Base-by-base conservation (phyloP, 768 basidiomycete genomes). In the Phylloporus arenicola region DNA sequence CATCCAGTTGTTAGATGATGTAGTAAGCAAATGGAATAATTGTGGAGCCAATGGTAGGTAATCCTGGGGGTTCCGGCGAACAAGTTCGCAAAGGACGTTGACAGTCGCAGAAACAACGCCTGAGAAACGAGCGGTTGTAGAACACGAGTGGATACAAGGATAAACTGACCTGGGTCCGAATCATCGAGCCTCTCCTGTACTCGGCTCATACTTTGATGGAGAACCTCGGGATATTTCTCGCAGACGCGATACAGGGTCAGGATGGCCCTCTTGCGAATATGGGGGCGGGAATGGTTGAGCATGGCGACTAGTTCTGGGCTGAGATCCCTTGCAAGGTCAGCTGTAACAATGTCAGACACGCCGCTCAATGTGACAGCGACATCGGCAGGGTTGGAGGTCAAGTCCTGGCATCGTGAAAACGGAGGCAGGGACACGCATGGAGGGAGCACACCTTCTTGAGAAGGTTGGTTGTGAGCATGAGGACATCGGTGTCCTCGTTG, bases 1-100 rank as follows among this genome's bases (percentile, higher is more conserved):
- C 91, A 98, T 95, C 96, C 96, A 99, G 60, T 99, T 99, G 68
- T 99, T 98, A 10, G 89, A 87, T 11, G 92, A 92, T 2, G 86
- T 92, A 0, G 92, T 96, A 52, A 99, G 72, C 11, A 98, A 77
- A 60, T 89, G 91, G 68, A 98, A 99, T 47, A 98, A 68, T 58
- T 89, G 88, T 10, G 96, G 96, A 2, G 95, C 96, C 35, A 99
- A 70, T 4, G 83, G 75, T 8, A 99, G 75, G 63, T 92, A 93
- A 52, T 88, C 87, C 51, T 73, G 70, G 8, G 94, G 92, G 54
- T 84, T 84, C 40, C 79, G 75, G 50, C 90, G 80, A 12, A 90
- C 87, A 33, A 97, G 76, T 70, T 99, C 96, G 64, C 93, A 95
- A 6, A 99, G 73, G 35, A 96, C 88, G 54, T 96, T 97, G 48